These are phyloP conservation scores for Wickerhamomyces bisporus DNA, from an alignment of 805 yeast genomes.

Conservation along the genomic window DNA sequence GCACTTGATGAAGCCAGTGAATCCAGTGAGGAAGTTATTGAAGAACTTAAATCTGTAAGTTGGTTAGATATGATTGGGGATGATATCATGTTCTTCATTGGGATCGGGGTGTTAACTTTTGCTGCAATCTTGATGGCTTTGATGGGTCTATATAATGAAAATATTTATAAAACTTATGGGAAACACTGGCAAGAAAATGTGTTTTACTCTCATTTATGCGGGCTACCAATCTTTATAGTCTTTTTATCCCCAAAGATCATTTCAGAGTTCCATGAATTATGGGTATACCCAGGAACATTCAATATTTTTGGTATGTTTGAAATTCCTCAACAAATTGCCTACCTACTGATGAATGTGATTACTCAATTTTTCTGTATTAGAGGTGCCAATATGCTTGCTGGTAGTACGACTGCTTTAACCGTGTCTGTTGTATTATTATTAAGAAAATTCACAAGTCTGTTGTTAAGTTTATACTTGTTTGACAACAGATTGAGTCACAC, in stretches of 20 bases:
- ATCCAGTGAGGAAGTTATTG: slow-evolving; percentile 1
- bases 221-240: slow-evolving; percentile 44
- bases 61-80: background rate
- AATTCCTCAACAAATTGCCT: slow-evolving; percentile 17
- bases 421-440: slow-evolving; percentile 53
- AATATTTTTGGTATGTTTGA: slow-evolving; percentile 1
- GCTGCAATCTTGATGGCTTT: slow-evolving; percentile 45
- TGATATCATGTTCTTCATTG: slow-evolving; percentile 9
- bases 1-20: background rate
- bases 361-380: slow-evolving; percentile 54
- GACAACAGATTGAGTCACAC: slow-evolving; percentile 32
- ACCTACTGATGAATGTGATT: slow-evolving; percentile 34
- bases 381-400: slow-evolving; percentile 57
- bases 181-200: slow-evolving; percentile 55
- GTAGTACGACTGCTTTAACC: slow-evolving; percentile 49
- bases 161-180: slow-evolving; percentile 40
- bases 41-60: background rate
- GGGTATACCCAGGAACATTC: slow-evolving; percentile 4
- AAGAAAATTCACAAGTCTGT: slow-evolving; percentile 52
- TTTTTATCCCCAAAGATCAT: slow-evolving; percentile 23
- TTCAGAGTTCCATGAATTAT: slow-evolving; percentile 20
- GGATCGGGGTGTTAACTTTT: slow-evolving; percentile 29
- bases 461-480: slow-evolving; percentile 47
- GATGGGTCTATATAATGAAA: slow-evolving; percentile 49
- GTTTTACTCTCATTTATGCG: slow-evolving; percentile 49